phyloP scores from a whole-genome alignment of 2,329 filamentous ascomycete species.

The Xylaria sp. region DNA sequence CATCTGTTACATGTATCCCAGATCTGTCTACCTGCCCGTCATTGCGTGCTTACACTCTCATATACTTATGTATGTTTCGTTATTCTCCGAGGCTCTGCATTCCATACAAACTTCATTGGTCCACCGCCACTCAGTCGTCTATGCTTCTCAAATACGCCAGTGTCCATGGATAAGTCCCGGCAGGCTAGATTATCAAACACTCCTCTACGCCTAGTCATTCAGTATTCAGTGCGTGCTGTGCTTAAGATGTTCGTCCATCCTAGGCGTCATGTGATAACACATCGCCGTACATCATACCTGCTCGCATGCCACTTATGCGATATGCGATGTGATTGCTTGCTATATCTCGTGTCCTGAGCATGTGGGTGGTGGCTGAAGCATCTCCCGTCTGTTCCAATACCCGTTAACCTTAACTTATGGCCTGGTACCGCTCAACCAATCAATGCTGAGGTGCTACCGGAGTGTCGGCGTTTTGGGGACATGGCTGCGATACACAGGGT shows the following conservation, averaged over 20 bases:
- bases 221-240: background rate
- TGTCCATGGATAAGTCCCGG: background rate
- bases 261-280: conserved; percentile 15
- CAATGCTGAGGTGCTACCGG: background rate
- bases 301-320: background rate
- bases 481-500: too few relatives aligned
- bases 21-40: background rate
- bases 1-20: too few relatives aligned
- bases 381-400: background rate
- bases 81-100: background rate
- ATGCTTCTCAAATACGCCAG: background rate
- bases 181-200: background rate
- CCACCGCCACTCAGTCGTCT: background rate
- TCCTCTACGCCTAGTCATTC: background rate
- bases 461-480: background rate
- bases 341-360: background rate
- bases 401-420: background rate
- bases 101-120: background rate
- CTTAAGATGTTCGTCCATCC: background rate
- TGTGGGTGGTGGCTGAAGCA: background rate
- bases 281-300: background rate
- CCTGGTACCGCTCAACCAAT: background rate
- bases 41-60: conserved; percentile 3
- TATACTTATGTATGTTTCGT: conserved; percentile 4
- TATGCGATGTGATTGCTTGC: background rate